A percentile compares a stretch with the other conserved stretches of the same genome.
These are phyloP conservation scores for Calcarisporium arbuscula DNA, from an alignment of 2,329 filamentous ascomycete species.

Conservation along the genomic window DNA sequence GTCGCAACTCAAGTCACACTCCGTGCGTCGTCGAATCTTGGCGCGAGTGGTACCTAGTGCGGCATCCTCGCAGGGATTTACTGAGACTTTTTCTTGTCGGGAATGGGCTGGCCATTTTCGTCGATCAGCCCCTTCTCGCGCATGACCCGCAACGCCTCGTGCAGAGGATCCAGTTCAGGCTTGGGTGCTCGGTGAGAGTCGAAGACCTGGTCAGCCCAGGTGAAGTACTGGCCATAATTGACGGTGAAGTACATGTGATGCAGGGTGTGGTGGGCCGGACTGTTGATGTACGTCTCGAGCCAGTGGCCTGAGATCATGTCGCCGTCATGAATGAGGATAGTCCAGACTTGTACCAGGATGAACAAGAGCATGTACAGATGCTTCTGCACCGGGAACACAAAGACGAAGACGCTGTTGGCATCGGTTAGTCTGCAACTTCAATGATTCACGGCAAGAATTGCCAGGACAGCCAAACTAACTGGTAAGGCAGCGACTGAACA, in stretches of 20 bases:
- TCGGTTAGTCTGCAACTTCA: too few relatives aligned
- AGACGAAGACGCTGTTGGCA: constrained; percentile 82
- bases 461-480: too few relatives aligned
- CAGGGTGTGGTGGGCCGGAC: constrained; percentile 40
- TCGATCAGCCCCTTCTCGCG: constrained; percentile 37
- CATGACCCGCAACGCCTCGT: constrained; percentile 38
- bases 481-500: constrained; percentile 83
- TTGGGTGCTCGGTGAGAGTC: constrained; percentile 37
- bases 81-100: too few relatives aligned
- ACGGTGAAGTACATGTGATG: constrained; percentile 44
- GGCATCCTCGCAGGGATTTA: too few relatives aligned
- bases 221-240: constrained; percentile 45
- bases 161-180: constrained; percentile 36
- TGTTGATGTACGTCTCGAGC: constrained; percentile 41
- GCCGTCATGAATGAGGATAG: constrained; percentile 42
- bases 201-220: constrained; percentile 39
- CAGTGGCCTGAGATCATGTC: constrained; percentile 42
- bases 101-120: constrained; percentile 34
- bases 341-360: constrained; percentile 39
- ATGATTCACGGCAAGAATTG: too few relatives aligned
- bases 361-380: constrained; percentile 39
- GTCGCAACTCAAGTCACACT: too few relatives aligned
- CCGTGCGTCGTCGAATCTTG: too few relatives aligned
- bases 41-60: too few relatives aligned
- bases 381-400: constrained; percentile 90